Evolutionary conservation across 768 basidiomycete genomes (phyloP).

Genomic region (Xerocomellus chrysenteron): DNA sequence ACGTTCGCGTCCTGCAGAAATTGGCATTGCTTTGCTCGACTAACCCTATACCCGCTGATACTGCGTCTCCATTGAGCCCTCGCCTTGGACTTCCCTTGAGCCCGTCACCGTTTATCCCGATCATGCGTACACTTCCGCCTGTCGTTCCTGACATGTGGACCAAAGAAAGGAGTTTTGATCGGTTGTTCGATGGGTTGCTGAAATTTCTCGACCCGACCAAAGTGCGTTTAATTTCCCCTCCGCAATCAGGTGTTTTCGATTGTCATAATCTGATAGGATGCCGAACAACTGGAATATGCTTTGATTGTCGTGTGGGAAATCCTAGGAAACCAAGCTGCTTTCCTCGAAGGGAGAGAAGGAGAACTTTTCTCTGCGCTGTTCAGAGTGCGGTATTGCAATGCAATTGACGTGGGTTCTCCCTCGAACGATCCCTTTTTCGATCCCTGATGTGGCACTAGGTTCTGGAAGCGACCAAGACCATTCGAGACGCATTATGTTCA

Average conservation of each 20-base stretch:
- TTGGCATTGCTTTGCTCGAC: slow-evolving; percentile 61
- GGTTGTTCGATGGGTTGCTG: slow-evolving; percentile 64
- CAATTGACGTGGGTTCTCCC: slow-evolving; percentile 54
- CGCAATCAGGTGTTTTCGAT: neutral
- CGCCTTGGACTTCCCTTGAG: slow-evolving; percentile 50
- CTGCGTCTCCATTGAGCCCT: slow-evolving; percentile 54
- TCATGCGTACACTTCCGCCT: slow-evolving; percentile 37
- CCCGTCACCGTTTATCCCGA: slow-evolving; percentile 55
- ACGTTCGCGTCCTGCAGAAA: slow-evolving; percentile 58
- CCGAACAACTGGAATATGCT: slow-evolving; percentile 71
- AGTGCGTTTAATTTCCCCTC: slow-evolving; percentile 41
- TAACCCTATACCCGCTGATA: slow-evolving; percentile 46
- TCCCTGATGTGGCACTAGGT: slow-evolving; percentile 47
- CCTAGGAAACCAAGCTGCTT: slow-evolving; percentile 67
- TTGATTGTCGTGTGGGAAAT: slow-evolving; percentile 84
- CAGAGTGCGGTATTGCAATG: slow-evolving; percentile 69
- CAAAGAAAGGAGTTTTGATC: slow-evolving; percentile 66
- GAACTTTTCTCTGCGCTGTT: slow-evolving; percentile 73
- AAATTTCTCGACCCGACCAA: slow-evolving; percentile 59
- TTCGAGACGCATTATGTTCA: slow-evolving; percentile 70
- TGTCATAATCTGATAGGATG: slow-evolving; percentile 41
- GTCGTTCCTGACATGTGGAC: slow-evolving; percentile 68
- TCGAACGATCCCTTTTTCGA: neutral
- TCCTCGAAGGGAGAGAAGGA: slow-evolving; percentile 78
- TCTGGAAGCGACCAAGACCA: slow-evolving; percentile 77